Base-by-base conservation (phyloP, 176 grass and related monocot species). In the Zoysia japonica region DNA sequence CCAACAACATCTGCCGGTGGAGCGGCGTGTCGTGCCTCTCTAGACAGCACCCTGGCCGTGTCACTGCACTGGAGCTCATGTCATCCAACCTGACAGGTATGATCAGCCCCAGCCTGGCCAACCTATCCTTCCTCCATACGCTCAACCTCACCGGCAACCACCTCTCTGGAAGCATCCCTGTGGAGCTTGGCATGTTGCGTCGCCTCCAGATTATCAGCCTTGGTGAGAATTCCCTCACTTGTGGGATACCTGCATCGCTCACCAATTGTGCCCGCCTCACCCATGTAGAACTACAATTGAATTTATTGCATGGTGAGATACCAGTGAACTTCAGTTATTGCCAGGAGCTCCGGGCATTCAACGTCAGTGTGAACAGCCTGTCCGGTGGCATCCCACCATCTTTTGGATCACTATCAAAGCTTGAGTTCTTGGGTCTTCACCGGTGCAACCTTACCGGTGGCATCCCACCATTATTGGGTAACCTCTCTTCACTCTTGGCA, bases 271-370 rank as follows among this genome's bases (percentile, higher is more conserved):
- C 36, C 15, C 36, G 2, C 16, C 79, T 81, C 79, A 81, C 79
- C 2, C 68, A 81, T 72, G 36, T 81, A 6, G 56, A 81, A 11
- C 51, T 81, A 14, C 56, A 60, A 13, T 2, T 0, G 55, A 81
- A 81, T 72, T 36, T 44, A 42, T 63, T 81, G 57, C 79, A 72
- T 15, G 79, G 62, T 67, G 76, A 78, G 47, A 78, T 78, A 16
- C 76, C 76, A 67, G 47, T 12, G 16, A 78, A 67, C 47, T 42
- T 78, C 37, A 78, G 76, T 62, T 14, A 13, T 37, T 78, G 76
- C 48, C 65, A 3, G 17, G 76, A 78, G 3, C 76, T 78, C 10
- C 37, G 9, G 62, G 48, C 42, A 19, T 78, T 78, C 48, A 78
- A 67, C 11, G 17, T 78, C 48, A 78, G 62, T 54, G 76, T 53